A percentile compares a stretch with the other conserved stretches of the same genome.
Evolutionary conservation across 148 eudicot genomes (phyloP).

Genomic region (Agrostemma githago): DNA sequence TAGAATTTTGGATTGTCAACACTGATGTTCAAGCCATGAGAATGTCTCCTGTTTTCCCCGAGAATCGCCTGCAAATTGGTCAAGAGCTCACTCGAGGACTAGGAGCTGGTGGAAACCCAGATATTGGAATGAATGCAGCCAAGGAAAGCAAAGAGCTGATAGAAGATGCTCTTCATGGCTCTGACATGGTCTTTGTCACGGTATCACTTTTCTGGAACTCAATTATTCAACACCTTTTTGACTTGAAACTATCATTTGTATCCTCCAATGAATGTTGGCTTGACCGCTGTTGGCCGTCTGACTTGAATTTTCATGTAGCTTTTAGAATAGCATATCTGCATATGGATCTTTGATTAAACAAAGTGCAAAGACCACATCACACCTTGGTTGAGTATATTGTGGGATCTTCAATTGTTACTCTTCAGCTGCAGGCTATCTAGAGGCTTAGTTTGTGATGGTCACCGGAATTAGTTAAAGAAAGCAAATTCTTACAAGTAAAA

Average conservation of each 20-base stretch:
- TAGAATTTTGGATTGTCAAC: constrained; percentile 95
- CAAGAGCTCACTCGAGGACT: constrained; percentile 93
- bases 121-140: constrained; percentile 90
- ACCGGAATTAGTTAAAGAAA: not conserved
- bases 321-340: not conserved
- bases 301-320: not conserved
- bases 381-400: not conserved
- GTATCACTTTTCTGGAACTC: constrained; percentile 27
- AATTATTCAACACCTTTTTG: not conserved
- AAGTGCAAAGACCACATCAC: not conserved
- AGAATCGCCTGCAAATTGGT: constrained; percentile 90
- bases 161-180: constrained; percentile 84
- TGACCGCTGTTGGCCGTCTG: not conserved
- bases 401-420: not conserved
- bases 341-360: not conserved
- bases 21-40: constrained; percentile 96
- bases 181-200: constrained; percentile 98
- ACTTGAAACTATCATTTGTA: not conserved
- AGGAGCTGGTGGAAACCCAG: constrained; percentile 99
- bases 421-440: not conserved
- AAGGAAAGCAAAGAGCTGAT: constrained; percentile 78
- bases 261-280: not conserved
- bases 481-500: not conserved
- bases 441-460: not conserved
- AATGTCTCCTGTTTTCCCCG: constrained; percentile 82